Evolutionary conservation across 2,329 filamentous ascomycete genomes (phyloP).

Genomic region (Penicillium sclerotiorum): DNA sequence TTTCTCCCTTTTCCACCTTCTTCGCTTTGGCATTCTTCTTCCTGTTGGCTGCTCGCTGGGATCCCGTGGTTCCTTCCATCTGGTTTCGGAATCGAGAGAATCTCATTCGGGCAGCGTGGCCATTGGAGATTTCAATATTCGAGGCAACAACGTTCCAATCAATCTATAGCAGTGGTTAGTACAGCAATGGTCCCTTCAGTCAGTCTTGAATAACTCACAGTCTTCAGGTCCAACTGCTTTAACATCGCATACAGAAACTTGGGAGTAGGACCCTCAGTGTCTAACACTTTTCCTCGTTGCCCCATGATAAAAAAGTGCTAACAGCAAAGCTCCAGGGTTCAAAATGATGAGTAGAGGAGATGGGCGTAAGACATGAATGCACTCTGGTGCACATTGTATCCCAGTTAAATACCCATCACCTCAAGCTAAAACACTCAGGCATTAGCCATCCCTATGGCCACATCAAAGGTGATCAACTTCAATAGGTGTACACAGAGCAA

Average conservation of each 20-base stretch:
- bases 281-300: constrained; percentile 47
- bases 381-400: not conserved
- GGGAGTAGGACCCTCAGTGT: constrained; percentile 53
- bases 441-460: no score
- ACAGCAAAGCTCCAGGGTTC: not conserved
- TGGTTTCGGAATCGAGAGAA: constrained; percentile 58
- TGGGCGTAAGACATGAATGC: not conserved
- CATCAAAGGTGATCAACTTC: no score
- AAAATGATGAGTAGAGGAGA: not conserved
- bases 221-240: constrained; percentile 58
- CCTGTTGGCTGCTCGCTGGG: constrained; percentile 11
- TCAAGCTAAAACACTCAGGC: no score
- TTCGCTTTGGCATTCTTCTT: constrained; percentile 10
- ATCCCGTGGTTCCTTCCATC: constrained; percentile 48
- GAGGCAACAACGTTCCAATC: constrained; percentile 57
- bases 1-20: not conserved
- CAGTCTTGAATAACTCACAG: constrained; percentile 35
- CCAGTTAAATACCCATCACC: not conserved
- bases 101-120: constrained; percentile 61
- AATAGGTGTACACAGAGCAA: no score
- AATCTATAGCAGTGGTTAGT: constrained; percentile 41
- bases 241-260: constrained; percentile 60
- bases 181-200: not conserved
- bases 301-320: constrained; percentile 28
- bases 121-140: constrained; percentile 56